Evolutionary conservation across 2,329 filamentous ascomycete species (phyloP).

Genomic region (Pseudogymnoascus sp.): DNA sequence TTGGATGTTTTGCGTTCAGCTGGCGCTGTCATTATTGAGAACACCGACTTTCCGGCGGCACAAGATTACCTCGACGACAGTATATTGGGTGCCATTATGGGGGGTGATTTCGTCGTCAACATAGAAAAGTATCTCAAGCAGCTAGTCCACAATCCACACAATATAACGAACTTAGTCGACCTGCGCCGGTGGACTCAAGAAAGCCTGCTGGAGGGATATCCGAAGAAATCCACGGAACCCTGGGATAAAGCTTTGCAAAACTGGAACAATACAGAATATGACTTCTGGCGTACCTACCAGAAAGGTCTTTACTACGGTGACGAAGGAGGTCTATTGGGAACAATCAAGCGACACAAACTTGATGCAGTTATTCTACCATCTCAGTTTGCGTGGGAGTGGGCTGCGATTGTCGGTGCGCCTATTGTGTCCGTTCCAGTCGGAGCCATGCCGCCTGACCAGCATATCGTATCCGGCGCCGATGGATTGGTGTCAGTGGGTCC

Average conservation of each 20-base stretch:
- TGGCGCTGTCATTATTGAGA: conserved; percentile 51
- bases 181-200: conserved; percentile 47
- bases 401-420: too few species aligned
- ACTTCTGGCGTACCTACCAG: too few species aligned
- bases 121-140: conserved; percentile 48
- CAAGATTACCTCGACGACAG: conserved; percentile 32
- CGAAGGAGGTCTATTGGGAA: too few species aligned
- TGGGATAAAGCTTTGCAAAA: too few species aligned
- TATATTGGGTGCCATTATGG: conserved; percentile 33
- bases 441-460: too few species aligned
- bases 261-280: too few species aligned
- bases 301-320: too few species aligned
- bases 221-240: too few species aligned
- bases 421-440: neutral
- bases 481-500: conserved; percentile 45
- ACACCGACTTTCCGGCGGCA: conserved; percentile 49
- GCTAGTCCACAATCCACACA: conserved; percentile 49
- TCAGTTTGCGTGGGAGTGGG: too few species aligned
- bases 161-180: conserved; percentile 43
- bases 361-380: too few species aligned
- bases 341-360: too few species aligned
- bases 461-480: conserved; percentile 35
- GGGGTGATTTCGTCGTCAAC: conserved; percentile 53
- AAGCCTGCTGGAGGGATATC: too few species aligned
- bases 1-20: conserved; percentile 43